Evolutionary conservation across 2,329 filamentous ascomycete species (phyloP), one percentile per base, ranked within the genome.

Genomic region (Aspergillus sp.): DNA sequence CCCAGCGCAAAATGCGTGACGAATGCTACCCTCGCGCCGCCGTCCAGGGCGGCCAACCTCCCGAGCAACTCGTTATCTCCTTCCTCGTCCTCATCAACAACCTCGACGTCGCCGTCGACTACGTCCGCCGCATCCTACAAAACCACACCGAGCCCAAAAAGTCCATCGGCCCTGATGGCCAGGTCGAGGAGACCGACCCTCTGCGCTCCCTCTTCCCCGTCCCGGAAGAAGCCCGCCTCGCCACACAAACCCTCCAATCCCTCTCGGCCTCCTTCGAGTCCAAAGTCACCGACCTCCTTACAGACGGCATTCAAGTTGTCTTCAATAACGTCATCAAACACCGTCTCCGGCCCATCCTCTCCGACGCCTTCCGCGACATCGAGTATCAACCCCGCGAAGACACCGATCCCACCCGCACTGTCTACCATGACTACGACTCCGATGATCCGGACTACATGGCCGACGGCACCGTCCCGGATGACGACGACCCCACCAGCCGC

Each of bases 71-170:
- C 68, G 90, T 97, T 65, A 86, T 98, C 55, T 84, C 90, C 4
- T 99, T 99, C 74, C 87, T 97, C 15, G 89, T 98, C 21, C 84
- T 97, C 50, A 92, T 97, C 76, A 99, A 99, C 82, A 97, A 94
- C 73, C 87, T 99, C 25, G 94, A 99, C 73, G 86, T 97, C 62
- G 89, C 92, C 9, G 91, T 91, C 63, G 92, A 97, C 72, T 99
- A 99, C 76, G 85, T 97, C 54, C 86, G 87, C 15, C 90, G 94
- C 57, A 97, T 99, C 67, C 89, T 98, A 48, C 84, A 85, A 32
- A 84, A 87, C 36, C 87, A 89, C 51, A 80, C 93, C 25, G 81
- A 76, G 53, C 64, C 68, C 3, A 73, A 70, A 50, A 67, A 70
- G 49, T 57, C 66, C 6, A 53, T 66, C 39, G 32, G 56, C 9